Base-by-base conservation (phyloP, 331 rosid genomes). In the Ulmus americana region DNA sequence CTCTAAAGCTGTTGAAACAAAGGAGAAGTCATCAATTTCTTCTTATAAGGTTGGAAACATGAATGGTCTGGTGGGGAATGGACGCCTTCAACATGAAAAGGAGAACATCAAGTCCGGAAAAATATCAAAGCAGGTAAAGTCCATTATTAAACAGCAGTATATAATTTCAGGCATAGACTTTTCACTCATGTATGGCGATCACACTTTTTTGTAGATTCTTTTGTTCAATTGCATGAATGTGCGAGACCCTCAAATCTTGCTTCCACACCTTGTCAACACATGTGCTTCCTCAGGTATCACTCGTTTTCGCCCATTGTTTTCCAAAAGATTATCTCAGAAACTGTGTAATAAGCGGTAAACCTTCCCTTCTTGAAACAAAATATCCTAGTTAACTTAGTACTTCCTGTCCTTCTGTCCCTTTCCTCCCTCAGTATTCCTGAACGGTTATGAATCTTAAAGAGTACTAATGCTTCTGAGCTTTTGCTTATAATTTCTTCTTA, bases 181-280 rank as follows among this genome's bases (percentile, higher is more conserved):
- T 46, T 10, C 52, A 18, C 54, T 45, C 46, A 14, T 14, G 0
- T 52, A 4, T 7, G 20, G 10, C n/a, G 47, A 41, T 51, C 11
- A 13, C 61, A 16, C 45, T 41, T 57, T 76, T 35, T 72, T 79
- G 65, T 75, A 88, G 95, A 75, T 88, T 80, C 91, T 88, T 72
- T 77, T 88, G 61, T 88, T 88, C 81, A 88, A 88, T 75, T 88
- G 95, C 83, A 80, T 83, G 82, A 83, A 83, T 59, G 81, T 81
- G 78, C 81, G 95, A 76, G 81, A 85, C 73, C 91, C 95, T 49
- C 75, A 77, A 40, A 63, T 79, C 74, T 77, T 88, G 55, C 84
- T 88, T 79, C 87, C 95, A 35, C 78, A 18, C 65, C 89, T 88
- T 44, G 79, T 79, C 49, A 77, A 68, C 63, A 73, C 79, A 16